Conservation (phyloP, 2,329 filamentous ascomycete species). For the Aaosphaeria arxii region DNA sequence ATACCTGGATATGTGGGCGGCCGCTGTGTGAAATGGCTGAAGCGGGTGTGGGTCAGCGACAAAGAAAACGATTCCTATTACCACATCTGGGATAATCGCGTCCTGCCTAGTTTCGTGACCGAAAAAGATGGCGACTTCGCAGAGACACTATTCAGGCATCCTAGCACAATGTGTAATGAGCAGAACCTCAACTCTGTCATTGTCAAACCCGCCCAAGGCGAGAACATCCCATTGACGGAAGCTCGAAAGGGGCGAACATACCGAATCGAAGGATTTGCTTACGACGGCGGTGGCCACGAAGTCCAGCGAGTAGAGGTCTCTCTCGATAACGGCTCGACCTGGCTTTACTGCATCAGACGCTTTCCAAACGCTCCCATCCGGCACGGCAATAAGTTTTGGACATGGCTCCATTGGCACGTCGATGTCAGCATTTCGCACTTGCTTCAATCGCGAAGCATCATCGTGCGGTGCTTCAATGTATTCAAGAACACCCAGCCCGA, state of each 20-base stretch:
- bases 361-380: conserved; percentile 50
- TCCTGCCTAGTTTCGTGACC: conserved; percentile 51
- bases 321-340: conserved; percentile 46
- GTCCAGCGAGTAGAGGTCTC: conserved; percentile 53
- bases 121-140: conserved; percentile 50
- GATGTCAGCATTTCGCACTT: conserved; percentile 48
- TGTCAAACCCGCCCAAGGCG: conserved; percentile 44
- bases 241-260: conserved; percentile 42
- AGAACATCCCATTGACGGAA: conserved; percentile 38
- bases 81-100: conserved; percentile 58
- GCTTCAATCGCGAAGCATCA: conserved; percentile 42
- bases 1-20: conserved; percentile 54
- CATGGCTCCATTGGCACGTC: conserved; percentile 53
- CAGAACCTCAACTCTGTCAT: conserved; percentile 55
- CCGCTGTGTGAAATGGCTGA: conserved; percentile 56
- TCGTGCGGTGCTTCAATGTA: conserved; percentile 49
- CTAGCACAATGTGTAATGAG: conserved; percentile 44
- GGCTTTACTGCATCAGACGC: conserved; percentile 50
- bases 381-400: conserved; percentile 55
- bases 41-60: conserved; percentile 50
- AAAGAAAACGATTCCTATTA: conserved; percentile 55
- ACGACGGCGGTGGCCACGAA: conserved; percentile 49
- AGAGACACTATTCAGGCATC: conserved; percentile 46
- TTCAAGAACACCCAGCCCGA: conserved; percentile 52
- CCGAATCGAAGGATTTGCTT: conserved; percentile 51